Evolutionary conservation across 129 eudicot genomes (phyloP).

Genomic region (Artemisia annua): DNA sequence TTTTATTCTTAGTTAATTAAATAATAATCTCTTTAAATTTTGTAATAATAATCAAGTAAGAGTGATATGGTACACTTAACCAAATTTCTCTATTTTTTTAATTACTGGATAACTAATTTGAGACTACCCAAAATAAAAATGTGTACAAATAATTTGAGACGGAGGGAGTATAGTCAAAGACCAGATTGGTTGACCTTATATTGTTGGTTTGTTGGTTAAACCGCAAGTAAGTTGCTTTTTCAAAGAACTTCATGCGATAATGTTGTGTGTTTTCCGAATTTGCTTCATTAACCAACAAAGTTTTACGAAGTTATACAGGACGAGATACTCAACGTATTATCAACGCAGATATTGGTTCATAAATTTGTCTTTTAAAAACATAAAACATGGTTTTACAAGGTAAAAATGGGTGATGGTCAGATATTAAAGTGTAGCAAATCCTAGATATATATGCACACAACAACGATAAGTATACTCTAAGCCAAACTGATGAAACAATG

Average conservation of each 20-base stretch:
- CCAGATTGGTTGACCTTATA: too few relatives aligned
- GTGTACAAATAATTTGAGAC: too few relatives aligned
- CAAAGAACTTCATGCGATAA: not conserved
- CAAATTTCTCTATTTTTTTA: too few relatives aligned
- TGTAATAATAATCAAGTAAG: too few relatives aligned
- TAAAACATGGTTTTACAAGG: constrained; percentile 34
- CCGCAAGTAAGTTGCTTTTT: too few relatives aligned
- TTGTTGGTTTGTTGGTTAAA: too few relatives aligned
- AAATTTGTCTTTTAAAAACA: constrained; percentile 13
- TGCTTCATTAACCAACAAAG: not conserved
- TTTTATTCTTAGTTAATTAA: too few relatives aligned
- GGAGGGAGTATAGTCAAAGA: too few relatives aligned
- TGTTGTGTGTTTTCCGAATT: not conserved
- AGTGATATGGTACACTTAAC: too few relatives aligned
- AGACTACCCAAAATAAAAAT: too few relatives aligned
- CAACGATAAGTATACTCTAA: constrained; percentile 50
- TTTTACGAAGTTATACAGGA: constrained; percentile 16
- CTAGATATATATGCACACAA: constrained; percentile 65
- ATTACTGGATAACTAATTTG: too few relatives aligned
- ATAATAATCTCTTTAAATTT: too few relatives aligned
- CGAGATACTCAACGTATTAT: constrained; percentile 10
- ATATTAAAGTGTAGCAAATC: constrained; percentile 69
- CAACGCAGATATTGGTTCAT: not conserved
- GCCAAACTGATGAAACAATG: constrained; percentile 56
- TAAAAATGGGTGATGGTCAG: constrained; percentile 58